Conservation (phyloP, 1,284 basidiomycete genomes). For the Papiliotrema fonsecae region DNA sequence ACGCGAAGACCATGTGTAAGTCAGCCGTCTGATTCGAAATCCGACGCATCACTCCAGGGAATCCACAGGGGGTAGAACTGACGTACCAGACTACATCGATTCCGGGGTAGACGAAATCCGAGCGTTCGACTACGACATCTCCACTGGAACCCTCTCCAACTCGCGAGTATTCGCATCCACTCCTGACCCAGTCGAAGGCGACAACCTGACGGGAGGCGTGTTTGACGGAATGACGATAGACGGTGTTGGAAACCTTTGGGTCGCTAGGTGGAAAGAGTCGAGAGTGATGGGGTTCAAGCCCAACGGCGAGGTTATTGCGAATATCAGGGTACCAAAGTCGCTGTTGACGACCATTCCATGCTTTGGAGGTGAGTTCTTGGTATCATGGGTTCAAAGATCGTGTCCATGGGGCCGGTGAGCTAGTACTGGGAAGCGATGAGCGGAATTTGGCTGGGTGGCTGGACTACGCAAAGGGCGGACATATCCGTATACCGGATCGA, state of each 20-base stretch:
- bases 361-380: slow-evolving; percentile 33
- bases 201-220: slow-evolving; percentile 19
- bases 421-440: neutral
- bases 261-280: slow-evolving; percentile 41
- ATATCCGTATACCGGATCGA: too few relatives aligned
- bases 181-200: slow-evolving; percentile 13
- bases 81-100: slow-evolving; percentile 45
- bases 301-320: slow-evolving; percentile 30
- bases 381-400: neutral
- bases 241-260: slow-evolving; percentile 43
- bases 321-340: slow-evolving; percentile 24
- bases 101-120: slow-evolving; percentile 29
- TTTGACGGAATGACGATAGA: slow-evolving; percentile 47
- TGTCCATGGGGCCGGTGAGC: neutral
- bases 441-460: too few relatives aligned
- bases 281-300: slow-evolving; percentile 39
- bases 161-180: slow-evolving; percentile 21
- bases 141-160: slow-evolving; percentile 25
- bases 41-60: too few relatives aligned
- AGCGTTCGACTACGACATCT: slow-evolving; percentile 36
- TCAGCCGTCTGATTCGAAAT: slow-evolving; percentile 3
- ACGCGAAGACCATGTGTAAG: slow-evolving; percentile 42
- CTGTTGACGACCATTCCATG: slow-evolving; percentile 40
- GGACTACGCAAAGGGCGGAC: too few relatives aligned
- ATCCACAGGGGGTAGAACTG: too few relatives aligned